Percentiles rank a stretch among this genome's conserved stretches.
These are phyloP conservation scores for Neurospora sp. DNA, from an alignment of 495 filamentous ascomycete species.

Conservation along the genomic window DNA sequence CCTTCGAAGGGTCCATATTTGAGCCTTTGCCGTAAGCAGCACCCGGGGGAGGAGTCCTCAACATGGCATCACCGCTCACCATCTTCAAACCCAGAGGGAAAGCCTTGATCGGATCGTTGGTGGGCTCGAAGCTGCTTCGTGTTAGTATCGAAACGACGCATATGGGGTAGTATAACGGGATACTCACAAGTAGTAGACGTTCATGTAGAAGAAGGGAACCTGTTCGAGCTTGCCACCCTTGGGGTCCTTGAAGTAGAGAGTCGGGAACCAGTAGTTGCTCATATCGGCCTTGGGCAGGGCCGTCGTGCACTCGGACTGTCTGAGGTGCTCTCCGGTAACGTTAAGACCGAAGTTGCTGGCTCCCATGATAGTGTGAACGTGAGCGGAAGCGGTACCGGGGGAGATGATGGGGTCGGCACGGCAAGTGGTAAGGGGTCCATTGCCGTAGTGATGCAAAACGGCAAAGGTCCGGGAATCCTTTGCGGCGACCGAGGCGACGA, in stretches of 20 bases:
- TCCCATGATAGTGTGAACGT: slow-evolving; percentile 61
- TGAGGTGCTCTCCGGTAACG: slow-evolving; percentile 48
- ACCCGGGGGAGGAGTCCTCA: slow-evolving; percentile 29
- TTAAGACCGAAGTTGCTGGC: slow-evolving; percentile 59
- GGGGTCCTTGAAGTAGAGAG: slow-evolving; percentile 51
- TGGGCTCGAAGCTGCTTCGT: slow-evolving; percentile 41
- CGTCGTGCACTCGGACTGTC: slow-evolving; percentile 54
- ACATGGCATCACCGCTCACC: slow-evolving; percentile 51
- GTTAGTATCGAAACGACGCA: not conserved
- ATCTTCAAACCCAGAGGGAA: slow-evolving; percentile 67
- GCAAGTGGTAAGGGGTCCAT: slow-evolving; percentile 43
- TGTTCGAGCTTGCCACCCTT: slow-evolving; percentile 55
- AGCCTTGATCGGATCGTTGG: slow-evolving; percentile 48
- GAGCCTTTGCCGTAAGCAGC: slow-evolving; percentile 14
- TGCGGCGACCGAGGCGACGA: slow-evolving; percentile 15
- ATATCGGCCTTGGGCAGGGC: slow-evolving; percentile 55
- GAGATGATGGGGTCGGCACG: slow-evolving; percentile 55
- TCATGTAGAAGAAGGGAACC: slow-evolving; percentile 49
- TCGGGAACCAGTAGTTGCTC: slow-evolving; percentile 71
- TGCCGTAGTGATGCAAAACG: slow-evolving; percentile 32
- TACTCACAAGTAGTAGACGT: slow-evolving; percentile 62
- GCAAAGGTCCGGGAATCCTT: slow-evolving; percentile 32
- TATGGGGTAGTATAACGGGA: not conserved
- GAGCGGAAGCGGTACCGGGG: slow-evolving; percentile 46
- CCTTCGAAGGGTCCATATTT: slow-evolving; percentile 30